A percentile compares a stretch with the other conserved stretches of the same genome.
phyloP scores from a whole-genome alignment of 1,139 yeast species.

The Suhomyces terraborum region DNA sequence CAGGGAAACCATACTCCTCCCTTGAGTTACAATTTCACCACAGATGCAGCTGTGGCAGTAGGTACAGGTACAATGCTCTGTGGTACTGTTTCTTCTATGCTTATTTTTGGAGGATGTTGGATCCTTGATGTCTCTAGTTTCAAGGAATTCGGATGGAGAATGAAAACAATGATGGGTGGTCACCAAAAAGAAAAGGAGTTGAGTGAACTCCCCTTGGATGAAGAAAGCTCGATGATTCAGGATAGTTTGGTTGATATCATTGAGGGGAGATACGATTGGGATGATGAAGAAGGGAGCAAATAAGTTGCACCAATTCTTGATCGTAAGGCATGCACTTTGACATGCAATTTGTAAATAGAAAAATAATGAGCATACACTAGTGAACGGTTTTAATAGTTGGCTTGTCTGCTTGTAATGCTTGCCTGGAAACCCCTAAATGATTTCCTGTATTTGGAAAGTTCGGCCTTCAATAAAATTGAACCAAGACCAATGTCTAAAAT shows the following conservation, averaged over 20 bases:
- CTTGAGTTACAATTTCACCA: conserved; percentile 65
- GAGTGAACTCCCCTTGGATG: conserved; percentile 62
- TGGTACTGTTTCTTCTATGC: conserved; percentile 70
- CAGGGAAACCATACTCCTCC: conserved; percentile 90
- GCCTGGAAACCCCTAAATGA: too few species aligned
- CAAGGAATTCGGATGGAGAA: conserved; percentile 69
- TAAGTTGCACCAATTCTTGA: not conserved
- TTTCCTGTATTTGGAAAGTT: too few species aligned
- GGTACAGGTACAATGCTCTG: conserved; percentile 79
- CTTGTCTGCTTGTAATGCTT: too few species aligned
- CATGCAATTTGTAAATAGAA: not conserved
- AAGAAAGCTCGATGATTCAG: conserved; percentile 61
- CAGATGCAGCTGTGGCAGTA: conserved; percentile 87
- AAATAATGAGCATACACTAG: too few species aligned
- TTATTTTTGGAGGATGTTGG: conserved; percentile 79
- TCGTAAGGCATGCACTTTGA: too few species aligned
- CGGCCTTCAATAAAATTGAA: too few species aligned
- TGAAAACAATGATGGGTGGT: conserved; percentile 72
- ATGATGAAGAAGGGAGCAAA: conserved; percentile 13
- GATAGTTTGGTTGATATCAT: conserved; percentile 49
- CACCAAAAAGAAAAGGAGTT: conserved; percentile 52
- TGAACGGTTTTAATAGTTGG: too few species aligned
- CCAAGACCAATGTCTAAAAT: too few species aligned
- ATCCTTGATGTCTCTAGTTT: conserved; percentile 67
- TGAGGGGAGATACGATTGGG: conserved; percentile 41